These are phyloP conservation scores for Pterocarpus macrocarpus DNA, from an alignment of 306 rosid genomes.

Conservation along the genomic window DNA sequence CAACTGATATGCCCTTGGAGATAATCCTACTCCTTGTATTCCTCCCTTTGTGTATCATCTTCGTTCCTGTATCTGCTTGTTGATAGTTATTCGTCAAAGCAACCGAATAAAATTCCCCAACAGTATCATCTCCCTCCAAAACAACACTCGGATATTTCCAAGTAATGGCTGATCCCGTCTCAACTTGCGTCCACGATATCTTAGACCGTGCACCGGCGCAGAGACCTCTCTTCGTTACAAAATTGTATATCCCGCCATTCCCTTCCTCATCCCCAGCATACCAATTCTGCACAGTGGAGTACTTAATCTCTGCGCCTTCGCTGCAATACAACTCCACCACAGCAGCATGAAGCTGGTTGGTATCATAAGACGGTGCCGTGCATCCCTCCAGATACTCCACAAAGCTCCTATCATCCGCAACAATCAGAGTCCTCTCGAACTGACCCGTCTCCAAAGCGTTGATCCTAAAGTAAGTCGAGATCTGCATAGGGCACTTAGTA, in stretches of 20 bases:
- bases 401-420: conserved; percentile 86
- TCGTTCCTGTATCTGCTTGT: conserved; percentile 93
- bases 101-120: conserved; percentile 93
- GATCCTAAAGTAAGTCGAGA: conserved; percentile 85
- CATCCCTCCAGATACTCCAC: conserved; percentile 97
- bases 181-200: conserved; percentile 97
- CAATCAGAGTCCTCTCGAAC: conserved; percentile 92
- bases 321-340: conserved; percentile 86
- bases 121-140: conserved; percentile 90
- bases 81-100: conserved; percentile 92
- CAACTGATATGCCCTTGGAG: conserved; percentile 91
- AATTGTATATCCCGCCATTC: conserved; percentile 83
- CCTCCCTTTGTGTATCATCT: conserved; percentile 97
- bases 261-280: conserved; percentile 92
- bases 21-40: conserved; percentile 91
- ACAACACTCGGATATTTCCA: conserved; percentile 97
- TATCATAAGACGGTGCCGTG: conserved; percentile 91
- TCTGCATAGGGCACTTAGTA: conserved; percentile 91
- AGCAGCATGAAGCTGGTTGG: conserved; percentile 94
- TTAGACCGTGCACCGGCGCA: conserved; percentile 79
- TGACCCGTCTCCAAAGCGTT: conserved; percentile 91
- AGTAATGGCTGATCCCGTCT: conserved; percentile 91
- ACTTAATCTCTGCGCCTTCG: conserved; percentile 86
- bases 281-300: conserved; percentile 98
- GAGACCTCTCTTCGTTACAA: conserved; percentile 89